Base-by-base conservation (phyloP, 1,284 basidiomycete genomes). In the Pseudozyma sp. region DNA sequence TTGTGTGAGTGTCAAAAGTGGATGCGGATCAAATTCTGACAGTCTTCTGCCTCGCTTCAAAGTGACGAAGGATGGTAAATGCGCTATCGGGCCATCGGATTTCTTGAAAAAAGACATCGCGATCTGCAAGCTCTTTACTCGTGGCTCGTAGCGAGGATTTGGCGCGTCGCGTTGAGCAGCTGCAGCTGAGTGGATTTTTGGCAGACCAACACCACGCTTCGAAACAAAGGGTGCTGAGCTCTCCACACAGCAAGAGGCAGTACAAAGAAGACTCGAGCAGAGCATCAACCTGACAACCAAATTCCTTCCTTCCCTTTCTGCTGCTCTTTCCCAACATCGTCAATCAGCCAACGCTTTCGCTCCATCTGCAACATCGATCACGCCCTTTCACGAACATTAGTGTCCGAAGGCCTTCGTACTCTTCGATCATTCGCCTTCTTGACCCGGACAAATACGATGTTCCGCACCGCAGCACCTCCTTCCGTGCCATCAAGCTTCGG, bases 391-490 rank as follows among this genome's bases (percentile, higher is more conserved):
- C 25, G 25, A 31, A 31, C 25, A 31, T 31, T 6, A 31, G 25
- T 6, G 6, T 31, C 25, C 6, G 6, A 31, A 3, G 25, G 3
- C 25, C 25, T 31, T 31, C 25, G 25, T 31, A 31, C 25, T 31
- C 25, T 31, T 14, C 43, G 16, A 45, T 45, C 5, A 3, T 45
- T 42, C 40, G 40, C 39, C 3, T 8, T 40, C 39, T 40, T 2
- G 39, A 40, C 3, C 4, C 40, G 16, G 39, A n/a, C 18, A 21
- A 1, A 47, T 18, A 47, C 19, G 3, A 47, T 76, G 73, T 76
- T 76, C 34, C 53, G 69, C 40, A 76, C 74, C 16, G 74, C 74
- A 35, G 47, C 59, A 45, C 73, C 68, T 31, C 61, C 68, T n/a
- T 40, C 63, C 11, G 58, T 59, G 54, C 65, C 60, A 8, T 64